Base-by-base conservation (phyloP, 1,284 basidiomycete genomes). In the Ceratobasidium sp. region DNA sequence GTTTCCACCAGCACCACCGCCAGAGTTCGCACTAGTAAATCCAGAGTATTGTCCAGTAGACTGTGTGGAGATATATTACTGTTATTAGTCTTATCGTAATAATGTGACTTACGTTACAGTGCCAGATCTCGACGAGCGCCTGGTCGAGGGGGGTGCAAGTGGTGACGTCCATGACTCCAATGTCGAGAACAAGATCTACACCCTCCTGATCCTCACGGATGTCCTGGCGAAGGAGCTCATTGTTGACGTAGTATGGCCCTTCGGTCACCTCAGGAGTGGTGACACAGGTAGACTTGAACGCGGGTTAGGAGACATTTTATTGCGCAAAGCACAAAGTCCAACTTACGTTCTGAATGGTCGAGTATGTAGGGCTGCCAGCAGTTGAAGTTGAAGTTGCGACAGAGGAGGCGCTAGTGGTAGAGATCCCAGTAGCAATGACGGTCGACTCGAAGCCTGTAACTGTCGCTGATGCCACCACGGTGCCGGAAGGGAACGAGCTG, bases 111-210 rank as follows among this genome's bases (percentile, higher is more conserved):
- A 40, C 38, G 17, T 40, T 40, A 40, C 8, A 40, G 38, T 40
- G 76, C 89, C 90, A 92, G 47, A 91, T 83, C 74, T 92, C 89
- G 27, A 90, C 87, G 32, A 91, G 82, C 45, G 87, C 86, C 75
- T 88, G 84, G 2, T 83, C 81, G 0, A 90, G 79, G n/a, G 89
- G 88, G 73, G 86, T 78, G 79, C 89, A 92, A 1, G 88, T 90
- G 73, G 87, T 83, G 6, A 89, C 84, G 73, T 92, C 89, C 69
- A 91, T 88, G 8, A 90, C 84, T 38, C 87, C 88, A 47, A 91
- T 87, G 73, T 91, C 87, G 71, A 90, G 81, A 45, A 80, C 75
- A 73, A 87, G 79, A 42, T 79, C 76, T 3, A 86, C 75, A 60
- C 85, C 85, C n/a, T 82, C 74, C 76, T 86, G 80, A 72, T 80